These are phyloP conservation scores for Ascochyta clinopodiicola DNA, from an alignment of 2,329 filamentous ascomycete species.

Conservation along the genomic window DNA sequence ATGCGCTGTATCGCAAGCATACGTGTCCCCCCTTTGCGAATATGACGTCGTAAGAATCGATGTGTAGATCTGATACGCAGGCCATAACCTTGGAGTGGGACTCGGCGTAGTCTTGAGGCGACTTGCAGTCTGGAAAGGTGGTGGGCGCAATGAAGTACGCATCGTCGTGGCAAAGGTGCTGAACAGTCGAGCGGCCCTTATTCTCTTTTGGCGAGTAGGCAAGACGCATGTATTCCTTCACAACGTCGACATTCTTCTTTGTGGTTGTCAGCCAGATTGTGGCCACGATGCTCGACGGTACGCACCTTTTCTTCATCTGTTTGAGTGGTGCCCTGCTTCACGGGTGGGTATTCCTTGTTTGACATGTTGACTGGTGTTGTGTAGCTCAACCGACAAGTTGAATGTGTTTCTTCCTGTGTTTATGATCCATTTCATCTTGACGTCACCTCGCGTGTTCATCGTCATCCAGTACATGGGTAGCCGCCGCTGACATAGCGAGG, in stretches of 20 bases:
- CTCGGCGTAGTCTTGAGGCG: constrained; percentile 48
- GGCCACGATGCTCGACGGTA: neutral
- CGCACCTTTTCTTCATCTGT: constrained; percentile 16
- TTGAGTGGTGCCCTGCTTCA: constrained; percentile 17
- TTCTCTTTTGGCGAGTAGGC: constrained; percentile 48
- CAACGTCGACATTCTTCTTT: constrained; percentile 42
- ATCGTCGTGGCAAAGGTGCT: constrained; percentile 44
- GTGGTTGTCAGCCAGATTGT: neutral
- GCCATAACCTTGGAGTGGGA: constrained; percentile 48
- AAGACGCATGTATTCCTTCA: constrained; percentile 49
- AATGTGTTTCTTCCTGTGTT: neutral
- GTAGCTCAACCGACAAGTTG: neutral
- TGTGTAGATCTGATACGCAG: constrained; percentile 44
- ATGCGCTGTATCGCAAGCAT: constrained; percentile 47
- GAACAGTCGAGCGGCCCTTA: constrained; percentile 42
- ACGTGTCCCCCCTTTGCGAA: constrained; percentile 48
- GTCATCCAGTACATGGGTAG: neutral
- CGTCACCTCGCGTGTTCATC: constrained; percentile 5
- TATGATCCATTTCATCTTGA: constrained; percentile 5
- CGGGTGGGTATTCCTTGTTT: constrained; percentile 7
- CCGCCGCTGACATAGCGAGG: neutral
- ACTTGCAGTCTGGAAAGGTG: constrained; percentile 48
- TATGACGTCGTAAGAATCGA: constrained; percentile 45
- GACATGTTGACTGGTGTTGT: constrained; percentile 6
- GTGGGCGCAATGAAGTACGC: constrained; percentile 46